phyloP scores from a whole-genome alignment of 805 yeast species.

The Wickerhamomyces chaumierensis region DNA sequence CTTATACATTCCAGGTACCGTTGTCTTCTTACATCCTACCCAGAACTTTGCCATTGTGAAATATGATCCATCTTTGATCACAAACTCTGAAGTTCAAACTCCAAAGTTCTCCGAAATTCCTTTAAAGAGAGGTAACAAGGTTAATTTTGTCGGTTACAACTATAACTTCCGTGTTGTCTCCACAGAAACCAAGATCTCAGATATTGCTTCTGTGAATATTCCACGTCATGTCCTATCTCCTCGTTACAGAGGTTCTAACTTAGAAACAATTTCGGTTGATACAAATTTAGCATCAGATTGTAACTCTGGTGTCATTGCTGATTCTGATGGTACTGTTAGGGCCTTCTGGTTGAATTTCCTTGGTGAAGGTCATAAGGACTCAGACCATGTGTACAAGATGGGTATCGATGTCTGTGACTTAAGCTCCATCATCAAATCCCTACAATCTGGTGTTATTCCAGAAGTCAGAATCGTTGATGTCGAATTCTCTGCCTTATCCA shows the following conservation, averaged over 20 bases:
- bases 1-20: constrained; percentile 66
- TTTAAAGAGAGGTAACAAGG: constrained; percentile 63
- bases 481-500: constrained; percentile 58
- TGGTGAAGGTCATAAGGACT: constrained; percentile 57
- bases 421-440: constrained; percentile 38
- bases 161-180: constrained; percentile 57
- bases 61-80: constrained; percentile 66
- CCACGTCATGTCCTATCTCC: constrained; percentile 64
- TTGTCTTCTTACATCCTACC: constrained; percentile 77
- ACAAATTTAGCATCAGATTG: constrained; percentile 64
- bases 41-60: constrained; percentile 76
- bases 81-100: constrained; percentile 54
- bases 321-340: constrained; percentile 65
- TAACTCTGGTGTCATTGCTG: constrained; percentile 69
- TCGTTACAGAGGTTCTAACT: constrained; percentile 74
- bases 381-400: constrained; percentile 56
- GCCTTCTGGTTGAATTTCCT: constrained; percentile 80
- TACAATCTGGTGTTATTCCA: constrained; percentile 45
- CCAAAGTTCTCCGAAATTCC: constrained; percentile 49
- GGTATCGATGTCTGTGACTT: constrained; percentile 71
- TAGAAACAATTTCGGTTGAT: constrained; percentile 70
- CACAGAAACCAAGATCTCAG: constrained; percentile 67
- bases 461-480: constrained; percentile 63
- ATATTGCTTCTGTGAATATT: constrained; percentile 60
- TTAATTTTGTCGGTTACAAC: constrained; percentile 74